A percentile compares a stretch with the other conserved stretches of the same genome.
Evolutionary conservation across 805 yeast genomes (phyloP).

Genomic region (Saccharomycopsis sp.): DNA sequence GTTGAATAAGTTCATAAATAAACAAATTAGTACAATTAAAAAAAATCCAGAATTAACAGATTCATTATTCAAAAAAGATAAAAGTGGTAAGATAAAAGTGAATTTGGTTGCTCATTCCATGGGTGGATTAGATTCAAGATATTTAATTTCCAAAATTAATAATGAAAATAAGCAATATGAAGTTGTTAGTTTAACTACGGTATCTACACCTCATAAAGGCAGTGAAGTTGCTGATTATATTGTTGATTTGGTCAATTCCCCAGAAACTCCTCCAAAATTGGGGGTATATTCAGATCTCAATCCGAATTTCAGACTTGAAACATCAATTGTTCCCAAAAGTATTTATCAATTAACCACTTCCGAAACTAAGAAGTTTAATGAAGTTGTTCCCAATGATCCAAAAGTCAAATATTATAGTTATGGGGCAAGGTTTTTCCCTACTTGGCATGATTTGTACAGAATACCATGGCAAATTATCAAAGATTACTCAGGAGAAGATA

Average conservation of each 20-base stretch:
- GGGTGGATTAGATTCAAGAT: slow-evolving; percentile 89
- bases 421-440: slow-evolving; percentile 66
- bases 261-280: neutral
- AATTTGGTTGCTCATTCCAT: slow-evolving; percentile 83
- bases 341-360: slow-evolving; percentile 59
- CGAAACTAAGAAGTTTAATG: slow-evolving; percentile 44
- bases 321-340: slow-evolving; percentile 28
- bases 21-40: slow-evolving; percentile 5
- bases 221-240: slow-evolving; percentile 72
- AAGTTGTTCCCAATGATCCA: slow-evolving; percentile 40
- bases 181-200: slow-evolving; percentile 70
- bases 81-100: slow-evolving; percentile 32
- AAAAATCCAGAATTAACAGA: slow-evolving; percentile 2
- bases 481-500: slow-evolving; percentile 34
- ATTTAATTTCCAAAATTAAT: slow-evolving; percentile 48
- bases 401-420: slow-evolving; percentile 68
- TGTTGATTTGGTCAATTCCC: slow-evolving; percentile 24
- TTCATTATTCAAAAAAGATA: neutral
- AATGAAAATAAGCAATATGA: slow-evolving; percentile 34
- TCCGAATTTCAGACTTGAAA: too few relatives aligned
- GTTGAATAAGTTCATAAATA: slow-evolving; percentile 40
- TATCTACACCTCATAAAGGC: slow-evolving; percentile 85
- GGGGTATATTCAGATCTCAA: neutral
- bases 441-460: slow-evolving; percentile 49
- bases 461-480: slow-evolving; percentile 57